Evolutionary conservation across 2,329 filamentous ascomycete species (phyloP).

Genomic region (Ophiosphaerella narmari): DNA sequence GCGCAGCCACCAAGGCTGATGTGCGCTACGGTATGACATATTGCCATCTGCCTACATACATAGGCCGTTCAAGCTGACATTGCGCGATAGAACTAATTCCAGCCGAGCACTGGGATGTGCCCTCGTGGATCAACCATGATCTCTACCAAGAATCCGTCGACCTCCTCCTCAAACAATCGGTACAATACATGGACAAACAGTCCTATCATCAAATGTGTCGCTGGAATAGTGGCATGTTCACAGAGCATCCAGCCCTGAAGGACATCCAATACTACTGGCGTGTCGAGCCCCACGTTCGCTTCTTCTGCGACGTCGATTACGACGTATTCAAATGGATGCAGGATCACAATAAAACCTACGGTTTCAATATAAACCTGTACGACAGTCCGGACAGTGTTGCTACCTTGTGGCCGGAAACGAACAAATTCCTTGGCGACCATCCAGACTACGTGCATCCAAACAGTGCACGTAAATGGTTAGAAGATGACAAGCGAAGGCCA

Average conservation of each 20-base stretch:
- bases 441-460: constrained; percentile 80
- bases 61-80: constrained; percentile 8
- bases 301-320: constrained; percentile 98
- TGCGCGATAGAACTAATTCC: constrained; percentile 71
- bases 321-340: constrained; percentile 98
- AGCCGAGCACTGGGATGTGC: constrained; percentile 91
- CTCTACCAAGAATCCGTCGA: constrained; percentile 83
- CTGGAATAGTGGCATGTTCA: constrained; percentile 98
- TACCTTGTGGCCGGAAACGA: constrained; percentile 92
- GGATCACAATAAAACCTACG: constrained; percentile 98
- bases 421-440: constrained; percentile 85
- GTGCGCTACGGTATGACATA: constrained; percentile 65
- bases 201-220: constrained; percentile 99
- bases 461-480: constrained; percentile 87
- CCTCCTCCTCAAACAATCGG: constrained; percentile 78
- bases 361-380: constrained; percentile 97
- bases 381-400: constrained; percentile 86
- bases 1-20: constrained; percentile 83
- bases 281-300: constrained; percentile 97
- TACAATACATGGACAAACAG: constrained; percentile 86
- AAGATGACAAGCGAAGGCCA: constrained; percentile 75
- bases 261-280: constrained; percentile 95
- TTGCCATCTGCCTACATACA: background rate
- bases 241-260: constrained; percentile 87
- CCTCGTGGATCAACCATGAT: constrained; percentile 88